These are phyloP conservation scores for Suillus lakei DNA, from an alignment of 768 basidiomycete species.

Conservation along the genomic window DNA sequence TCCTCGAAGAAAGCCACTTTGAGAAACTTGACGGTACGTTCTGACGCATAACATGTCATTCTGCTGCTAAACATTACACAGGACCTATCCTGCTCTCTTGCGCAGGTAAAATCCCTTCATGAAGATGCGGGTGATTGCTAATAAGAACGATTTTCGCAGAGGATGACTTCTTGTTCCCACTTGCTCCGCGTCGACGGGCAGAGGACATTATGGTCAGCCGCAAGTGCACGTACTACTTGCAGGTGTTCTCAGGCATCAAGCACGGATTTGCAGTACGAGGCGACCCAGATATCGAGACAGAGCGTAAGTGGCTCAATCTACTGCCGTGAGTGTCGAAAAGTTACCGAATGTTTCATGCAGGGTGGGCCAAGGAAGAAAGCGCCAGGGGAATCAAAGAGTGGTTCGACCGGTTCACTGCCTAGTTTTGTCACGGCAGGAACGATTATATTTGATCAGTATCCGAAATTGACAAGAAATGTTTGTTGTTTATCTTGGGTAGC, in stretches of 20 bases:
- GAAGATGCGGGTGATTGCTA: not conserved
- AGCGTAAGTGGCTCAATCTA: slow-evolving; percentile 19
- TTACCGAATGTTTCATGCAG: slow-evolving; percentile 28
- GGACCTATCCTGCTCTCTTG: slow-evolving; percentile 28
- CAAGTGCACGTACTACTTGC: slow-evolving; percentile 56
- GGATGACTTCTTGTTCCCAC: slow-evolving; percentile 52
- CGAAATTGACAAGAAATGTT: too few species aligned
- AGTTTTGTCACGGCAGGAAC: not conserved
- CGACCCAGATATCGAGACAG: slow-evolving; percentile 16
- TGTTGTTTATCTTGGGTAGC: too few species aligned
- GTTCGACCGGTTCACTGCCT: slow-evolving; percentile 47
- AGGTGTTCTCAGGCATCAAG: slow-evolving; percentile 52
- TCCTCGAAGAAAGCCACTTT: slow-evolving; percentile 57
- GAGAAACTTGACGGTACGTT: slow-evolving; percentile 47
- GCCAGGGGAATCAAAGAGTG: slow-evolving; percentile 51
- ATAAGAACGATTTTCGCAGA: slow-evolving; percentile 37
- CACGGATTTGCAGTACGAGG: slow-evolving; percentile 28
- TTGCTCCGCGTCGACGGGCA: slow-evolving; percentile 54
- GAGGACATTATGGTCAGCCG: slow-evolving; percentile 56
- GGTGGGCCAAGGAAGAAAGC: slow-evolving; percentile 64
- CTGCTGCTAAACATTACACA: not conserved
- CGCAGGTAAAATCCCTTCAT: slow-evolving; percentile 20
- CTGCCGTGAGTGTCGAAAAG: not conserved
- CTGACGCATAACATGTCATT: not conserved
- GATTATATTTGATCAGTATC: too few species aligned